Conservation (phyloP, 169 alveolate species). For the Theileria equi region DNA sequence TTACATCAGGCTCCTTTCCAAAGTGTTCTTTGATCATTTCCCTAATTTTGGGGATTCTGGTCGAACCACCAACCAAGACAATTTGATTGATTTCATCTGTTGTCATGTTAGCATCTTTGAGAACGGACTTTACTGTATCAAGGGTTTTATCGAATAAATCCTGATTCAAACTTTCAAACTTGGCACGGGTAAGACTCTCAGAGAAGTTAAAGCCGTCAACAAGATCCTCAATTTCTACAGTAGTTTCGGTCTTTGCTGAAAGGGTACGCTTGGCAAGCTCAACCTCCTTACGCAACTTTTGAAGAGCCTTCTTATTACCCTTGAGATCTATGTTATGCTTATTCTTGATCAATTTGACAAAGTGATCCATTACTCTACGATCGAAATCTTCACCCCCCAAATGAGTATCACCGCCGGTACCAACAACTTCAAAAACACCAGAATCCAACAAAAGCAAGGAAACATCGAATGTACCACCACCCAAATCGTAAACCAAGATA, state of each 20-base stretch:
- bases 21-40: constrained; percentile 89
- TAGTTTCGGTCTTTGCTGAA: constrained; percentile 87
- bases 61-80: constrained; percentile 95
- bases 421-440: constrained; percentile 97
- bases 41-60: constrained; percentile 93
- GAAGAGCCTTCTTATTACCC: constrained; percentile 92
- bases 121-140: constrained; percentile 89
- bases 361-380: constrained; percentile 91
- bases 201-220: constrained; percentile 88
- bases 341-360: constrained; percentile 90
- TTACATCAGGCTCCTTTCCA: constrained; percentile 90
- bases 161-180: constrained; percentile 89
- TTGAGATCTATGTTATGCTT: constrained; percentile 88
- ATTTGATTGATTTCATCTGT: constrained; percentile 92
- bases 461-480: constrained; percentile 99
- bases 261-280: constrained; percentile 96
- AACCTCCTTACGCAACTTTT: constrained; percentile 95
- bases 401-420: constrained; percentile 98
- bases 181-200: constrained; percentile 92
- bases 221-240: constrained; percentile 88
- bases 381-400: constrained; percentile 99
- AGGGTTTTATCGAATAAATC: constrained; percentile 89
- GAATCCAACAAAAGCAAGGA: constrained; percentile 95
- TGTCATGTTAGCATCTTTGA: constrained; percentile 86
- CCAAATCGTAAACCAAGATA: constrained; percentile 97